Evolutionary conservation across 2,329 filamentous ascomycete genomes (phyloP).

Genomic region (Paraphoma sp.): DNA sequence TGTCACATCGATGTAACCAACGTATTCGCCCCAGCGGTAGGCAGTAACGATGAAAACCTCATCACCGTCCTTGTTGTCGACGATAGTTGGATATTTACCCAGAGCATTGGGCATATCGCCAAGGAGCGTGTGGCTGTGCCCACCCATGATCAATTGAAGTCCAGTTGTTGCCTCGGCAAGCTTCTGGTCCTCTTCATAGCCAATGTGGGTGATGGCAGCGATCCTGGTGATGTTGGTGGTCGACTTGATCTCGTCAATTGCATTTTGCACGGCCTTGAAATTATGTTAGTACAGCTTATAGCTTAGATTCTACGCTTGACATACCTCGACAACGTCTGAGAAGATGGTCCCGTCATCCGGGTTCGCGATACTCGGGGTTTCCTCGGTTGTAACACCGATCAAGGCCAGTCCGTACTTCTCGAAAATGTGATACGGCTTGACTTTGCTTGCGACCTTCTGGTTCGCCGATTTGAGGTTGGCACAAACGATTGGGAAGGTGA

Average conservation of each 20-base stretch:
- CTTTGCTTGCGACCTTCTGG: slow-evolving; percentile 64
- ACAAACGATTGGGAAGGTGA: slow-evolving; percentile 70
- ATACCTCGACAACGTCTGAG: slow-evolving; percentile 58
- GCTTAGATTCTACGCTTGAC: background rate
- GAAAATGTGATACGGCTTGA: slow-evolving; percentile 71
- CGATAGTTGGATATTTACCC: slow-evolving; percentile 70
- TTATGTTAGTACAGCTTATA: background rate
- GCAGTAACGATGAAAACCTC: slow-evolving; percentile 74
- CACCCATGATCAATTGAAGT: slow-evolving; percentile 72
- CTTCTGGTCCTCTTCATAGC: slow-evolving; percentile 68
- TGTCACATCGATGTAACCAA: slow-evolving; percentile 71
- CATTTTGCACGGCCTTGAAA: slow-evolving; percentile 61
- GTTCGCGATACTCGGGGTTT: slow-evolving; percentile 64
- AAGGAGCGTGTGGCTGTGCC: slow-evolving; percentile 65
- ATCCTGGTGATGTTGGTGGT: slow-evolving; percentile 70
- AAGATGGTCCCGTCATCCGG: slow-evolving; percentile 66
- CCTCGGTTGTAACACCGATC: slow-evolving; percentile 69
- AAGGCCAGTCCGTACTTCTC: slow-evolving; percentile 66
- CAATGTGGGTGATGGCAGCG: slow-evolving; percentile 71
- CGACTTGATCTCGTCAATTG: slow-evolving; percentile 66
- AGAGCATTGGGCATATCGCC: slow-evolving; percentile 65
- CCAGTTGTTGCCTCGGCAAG: slow-evolving; percentile 67
- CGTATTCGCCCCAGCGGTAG: slow-evolving; percentile 72
- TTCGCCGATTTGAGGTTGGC: slow-evolving; percentile 70
- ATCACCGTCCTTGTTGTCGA: slow-evolving; percentile 65